Conservation (phyloP, 1,284 basidiomycete species). For the Papiliotrema nemorosa region DNA sequence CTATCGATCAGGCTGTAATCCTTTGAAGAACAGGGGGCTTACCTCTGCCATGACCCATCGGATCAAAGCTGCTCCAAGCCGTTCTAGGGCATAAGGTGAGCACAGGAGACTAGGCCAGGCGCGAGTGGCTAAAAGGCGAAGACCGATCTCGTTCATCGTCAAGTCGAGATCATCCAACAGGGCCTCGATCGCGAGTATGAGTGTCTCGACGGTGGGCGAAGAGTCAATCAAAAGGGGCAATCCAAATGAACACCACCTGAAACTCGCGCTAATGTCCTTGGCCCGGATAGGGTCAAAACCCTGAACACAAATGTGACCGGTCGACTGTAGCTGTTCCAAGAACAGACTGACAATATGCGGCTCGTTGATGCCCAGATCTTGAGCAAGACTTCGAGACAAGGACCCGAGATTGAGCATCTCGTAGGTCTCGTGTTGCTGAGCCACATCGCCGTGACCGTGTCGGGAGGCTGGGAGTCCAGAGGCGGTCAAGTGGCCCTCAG, state of each 20-base stretch:
- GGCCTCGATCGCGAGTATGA: constrained; percentile 67
- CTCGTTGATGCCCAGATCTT: constrained; percentile 58
- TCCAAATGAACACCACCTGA: constrained; percentile 53
- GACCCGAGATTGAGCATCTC: constrained; percentile 60
- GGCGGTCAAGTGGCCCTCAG: constrained; percentile 1
- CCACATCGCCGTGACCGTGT: not conserved
- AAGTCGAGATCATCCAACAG: constrained; percentile 67
- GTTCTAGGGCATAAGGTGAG: constrained; percentile 59
- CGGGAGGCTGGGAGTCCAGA: not conserved
- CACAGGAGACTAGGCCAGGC: constrained; percentile 69
- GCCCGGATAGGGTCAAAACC: not conserved
- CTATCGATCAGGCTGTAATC: constrained; percentile 15
- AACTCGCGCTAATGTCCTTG: not conserved
- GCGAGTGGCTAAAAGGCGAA: constrained; percentile 61
- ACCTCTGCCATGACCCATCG: constrained; percentile 58
- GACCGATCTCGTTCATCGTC: constrained; percentile 66
- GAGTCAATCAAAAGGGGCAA: constrained; percentile 67
- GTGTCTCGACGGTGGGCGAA: constrained; percentile 65
- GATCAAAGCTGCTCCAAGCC: constrained; percentile 53
- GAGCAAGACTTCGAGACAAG: constrained; percentile 61
- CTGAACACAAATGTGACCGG: constrained; percentile 53
- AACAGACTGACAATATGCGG: constrained; percentile 57
- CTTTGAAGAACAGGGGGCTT: constrained; percentile 22
- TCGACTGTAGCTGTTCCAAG: constrained; percentile 59
- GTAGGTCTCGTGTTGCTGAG: constrained; percentile 51